Base-by-base conservation (phyloP, 768 basidiomycete genomes). In the Dentipellis sp. region DNA sequence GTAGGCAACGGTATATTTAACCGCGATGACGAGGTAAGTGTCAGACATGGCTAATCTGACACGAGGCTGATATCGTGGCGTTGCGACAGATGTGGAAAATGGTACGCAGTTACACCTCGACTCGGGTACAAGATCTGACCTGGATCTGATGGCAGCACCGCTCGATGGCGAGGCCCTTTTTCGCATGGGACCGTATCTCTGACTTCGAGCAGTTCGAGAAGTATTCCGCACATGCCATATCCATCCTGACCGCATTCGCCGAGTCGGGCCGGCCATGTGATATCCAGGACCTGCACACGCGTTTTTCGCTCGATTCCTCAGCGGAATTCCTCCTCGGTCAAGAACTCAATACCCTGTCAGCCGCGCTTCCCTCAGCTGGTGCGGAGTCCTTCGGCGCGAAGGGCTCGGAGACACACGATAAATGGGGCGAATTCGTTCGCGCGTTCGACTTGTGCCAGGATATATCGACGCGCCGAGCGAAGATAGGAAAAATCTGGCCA, bases 1-100 rank as follows among this genome's bases (percentile, higher is more conserved):
- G 62, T 80, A 14, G 80, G 80, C 14, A 74, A 70, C 0, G 82
- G 82, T 6, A 74, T 83, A 6, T 82, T 83, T 66, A 82, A 79
- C 58, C 74, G 77, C 2, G 78, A 80, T 62, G 77, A 78, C 50
- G n/a, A 51, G 50, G 47, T 23, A 34, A 12, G 34, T 50, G 48
- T 50, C 55, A 42, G 3, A 35, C 36, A 11, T 36, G 14, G 4
- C 4, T 34, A 38, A 10, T 35, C 17, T 17, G 16, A 51, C 49
- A 49, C 53, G 59, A 59, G 50, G 42, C 58, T 56, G 29, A 56
- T 39, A 56, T 37, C 22, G 47, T 37, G 56, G 60, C 22, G 60
- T 59, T 53, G 54, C 53, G 29, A 29, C 49, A 59, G 50, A 51
- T 49, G 29, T 61, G 60, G 60, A 54, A 58, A 42, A 55, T 40